Evolutionary conservation across 2,329 filamentous ascomycete genomes (phyloP).

Genomic region (Penicillium capsulatum): DNA sequence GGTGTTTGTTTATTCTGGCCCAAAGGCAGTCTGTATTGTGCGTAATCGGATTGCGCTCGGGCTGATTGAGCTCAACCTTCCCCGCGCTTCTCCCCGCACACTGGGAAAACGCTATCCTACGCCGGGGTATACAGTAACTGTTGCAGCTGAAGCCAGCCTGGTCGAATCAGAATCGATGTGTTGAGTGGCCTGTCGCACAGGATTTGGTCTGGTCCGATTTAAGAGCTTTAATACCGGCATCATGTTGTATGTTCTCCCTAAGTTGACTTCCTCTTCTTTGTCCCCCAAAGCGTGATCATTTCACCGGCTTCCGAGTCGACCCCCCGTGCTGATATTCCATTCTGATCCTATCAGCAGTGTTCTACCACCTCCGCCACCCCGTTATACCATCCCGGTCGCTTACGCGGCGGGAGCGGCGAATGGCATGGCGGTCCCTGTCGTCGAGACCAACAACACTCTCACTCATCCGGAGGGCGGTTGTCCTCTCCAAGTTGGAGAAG

Average conservation of each 20-base stretch:
- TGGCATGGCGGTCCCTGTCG: conserved; percentile 66
- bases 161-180: too few relatives aligned
- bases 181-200: conserved; percentile 8
- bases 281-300: neutral
- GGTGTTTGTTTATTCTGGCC: too few relatives aligned
- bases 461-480: conserved; percentile 77
- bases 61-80: too few relatives aligned
- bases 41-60: too few relatives aligned
- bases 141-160: neutral
- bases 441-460: conserved; percentile 91
- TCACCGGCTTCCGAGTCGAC: neutral
- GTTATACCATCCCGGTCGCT: conserved; percentile 71
- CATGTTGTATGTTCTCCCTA: conserved; percentile 24
- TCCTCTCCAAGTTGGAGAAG: conserved; percentile 90
- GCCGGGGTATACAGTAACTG: too few relatives aligned
- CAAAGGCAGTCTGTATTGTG: too few relatives aligned
- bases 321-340: neutral
- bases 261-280: neutral
- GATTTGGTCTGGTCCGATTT: conserved; percentile 9
- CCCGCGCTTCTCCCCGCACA: too few relatives aligned
- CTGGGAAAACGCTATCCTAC: too few relatives aligned
- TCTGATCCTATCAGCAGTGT: conserved; percentile 54
- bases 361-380: conserved; percentile 74
- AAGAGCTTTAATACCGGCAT: conserved; percentile 7
- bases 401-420: conserved; percentile 69